Evolutionary conservation across 495 filamentous ascomycete species (phyloP), one percentile per base, ranked within the genome.

Genomic region (Clohesyomyces aquaticus): DNA sequence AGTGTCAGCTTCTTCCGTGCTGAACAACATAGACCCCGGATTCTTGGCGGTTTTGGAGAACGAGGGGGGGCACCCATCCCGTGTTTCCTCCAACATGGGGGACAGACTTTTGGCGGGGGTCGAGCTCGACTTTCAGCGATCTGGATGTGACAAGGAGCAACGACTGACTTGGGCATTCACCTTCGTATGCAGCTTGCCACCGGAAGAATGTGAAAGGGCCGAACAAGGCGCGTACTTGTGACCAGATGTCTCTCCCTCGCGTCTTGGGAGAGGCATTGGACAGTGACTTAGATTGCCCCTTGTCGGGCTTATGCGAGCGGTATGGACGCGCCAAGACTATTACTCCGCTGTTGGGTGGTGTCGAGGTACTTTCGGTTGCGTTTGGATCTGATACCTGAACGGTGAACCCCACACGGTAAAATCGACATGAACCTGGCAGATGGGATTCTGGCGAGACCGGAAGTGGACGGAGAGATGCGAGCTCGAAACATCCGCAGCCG

Each of bases 341-440:
- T n/a, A n/a, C n/a, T n/a, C n/a, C n/a, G n/a, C n/a, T 23, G 16
- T 3, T 23, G 21, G 38, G 38, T 56, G 54, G 29, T 51, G 53
- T 64, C 52, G 61, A 56, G 38, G 35, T n/a, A 22, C 49, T 12
- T 27, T 18, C 23, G 43, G 35, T 53, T 28, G 59, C 25, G 58
- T 53, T 56, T 27, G 45, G 45, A n/a, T 42, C 48, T 62, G 32
- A 38, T 38, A 14, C 6, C 32, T 55, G 60, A 23, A 38, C 55
- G 59, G 43, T 46, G 25, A 22, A 61, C 63, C 63, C 63, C 57
- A 61, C 63, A 66, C 63, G 63, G 63, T 57, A 66, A 66, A 61
- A 66, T 66, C 41, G 23, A 41, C n/a, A 26, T 48, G 55, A 61
- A 66, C 63, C 63, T 61, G 63, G 63, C 27, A 48, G 29, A 29